Evolutionary conservation across 306 rosid species (phyloP), one percentile per base, ranked within the genome.

Genomic region (Trifolium repens): DNA sequence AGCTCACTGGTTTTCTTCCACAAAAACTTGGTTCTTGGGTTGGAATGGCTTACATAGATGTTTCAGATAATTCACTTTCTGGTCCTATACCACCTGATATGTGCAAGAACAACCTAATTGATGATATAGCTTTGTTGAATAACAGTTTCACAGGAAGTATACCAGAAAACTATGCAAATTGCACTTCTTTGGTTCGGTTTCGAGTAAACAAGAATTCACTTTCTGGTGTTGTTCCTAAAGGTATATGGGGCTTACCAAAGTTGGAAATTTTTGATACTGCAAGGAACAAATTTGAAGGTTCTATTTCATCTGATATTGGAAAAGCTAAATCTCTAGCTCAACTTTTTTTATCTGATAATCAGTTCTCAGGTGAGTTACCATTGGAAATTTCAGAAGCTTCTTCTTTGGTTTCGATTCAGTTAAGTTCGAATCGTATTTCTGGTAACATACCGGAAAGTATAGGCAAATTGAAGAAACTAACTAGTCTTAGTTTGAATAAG

Each of bases 11-110:
- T 3, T 12, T 44, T 72, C 91, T 93, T 43, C 97, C 97, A 32
- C 93, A 87, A 52, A 88, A 79, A 74, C 85, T 93, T 47, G 96
- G 98, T 57, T 89, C 97, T 2, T 80, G 71, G 75, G 17, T 1
- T 4, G 91, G 86, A 30, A 68, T 93, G 79, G 0, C 22, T 1
- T 89, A n/a, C 88, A 78, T 93, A 63, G 98, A 93, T 76, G 90
- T 87, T 43, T 85, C 98, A 3, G 97, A 93, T 78, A 93, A 93
- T 64, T 89, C 63, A 10, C 78, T 93, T 43, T 73, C 86, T 0
- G 98, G 98, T 47, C 78, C 87, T 46, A 88, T 93, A 44, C 98
- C 96, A 5, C 87, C 97, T 54, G 82, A 78, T 43, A 83, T 93
- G 97, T 93, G 98, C 85, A 89, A 79, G 73, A 87, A 85, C 73